Evolutionary conservation across 2,329 filamentous ascomycete genomes (phyloP).

Genomic region (Pseudogymnoascus sp.): DNA sequence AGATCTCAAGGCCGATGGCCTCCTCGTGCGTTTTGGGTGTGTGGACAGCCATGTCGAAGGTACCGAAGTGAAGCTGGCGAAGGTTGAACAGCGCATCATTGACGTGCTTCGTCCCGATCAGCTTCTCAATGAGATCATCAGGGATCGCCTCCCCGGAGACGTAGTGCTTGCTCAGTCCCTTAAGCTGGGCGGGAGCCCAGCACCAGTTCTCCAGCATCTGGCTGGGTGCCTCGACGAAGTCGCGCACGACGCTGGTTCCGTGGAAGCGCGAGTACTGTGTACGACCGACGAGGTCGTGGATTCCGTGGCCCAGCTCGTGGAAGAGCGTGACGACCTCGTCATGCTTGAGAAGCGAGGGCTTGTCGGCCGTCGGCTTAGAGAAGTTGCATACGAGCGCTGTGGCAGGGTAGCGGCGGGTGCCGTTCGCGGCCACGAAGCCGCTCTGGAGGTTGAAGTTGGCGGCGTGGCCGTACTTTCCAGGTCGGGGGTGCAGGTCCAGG

Average conservation of each 20-base stretch:
- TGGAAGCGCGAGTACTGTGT: constrained; percentile 58
- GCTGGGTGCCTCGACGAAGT: constrained; percentile 63
- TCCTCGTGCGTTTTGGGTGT: constrained; percentile 59
- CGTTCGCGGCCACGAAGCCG: constrained; percentile 57
- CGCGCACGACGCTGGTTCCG: constrained; percentile 55
- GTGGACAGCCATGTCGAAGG: constrained; percentile 78
- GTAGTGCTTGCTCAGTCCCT: constrained; percentile 65
- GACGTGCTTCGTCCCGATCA: constrained; percentile 70
- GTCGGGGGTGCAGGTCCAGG: constrained; percentile 69
- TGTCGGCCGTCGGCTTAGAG: constrained; percentile 66
- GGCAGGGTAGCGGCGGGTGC: constrained; percentile 64
- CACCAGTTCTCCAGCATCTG: constrained; percentile 74
- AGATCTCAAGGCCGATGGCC: constrained; percentile 56
- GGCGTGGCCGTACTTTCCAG: constrained; percentile 77
- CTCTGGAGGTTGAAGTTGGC: constrained; percentile 79
- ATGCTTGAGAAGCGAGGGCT: constrained; percentile 73
- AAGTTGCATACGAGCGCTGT: constrained; percentile 82
- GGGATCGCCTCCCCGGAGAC: constrained; percentile 61
- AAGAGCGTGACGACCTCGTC: constrained; percentile 77
- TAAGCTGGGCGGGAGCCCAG: constrained; percentile 58
- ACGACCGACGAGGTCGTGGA: constrained; percentile 57
- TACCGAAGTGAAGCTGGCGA: constrained; percentile 69
- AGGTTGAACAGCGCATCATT: constrained; percentile 74
- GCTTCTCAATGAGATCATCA: constrained; percentile 62
- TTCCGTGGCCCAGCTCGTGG: constrained; percentile 66